Evolutionary conservation across 768 basidiomycete species (phyloP).

Genomic region (Calvatia gigantea): DNA sequence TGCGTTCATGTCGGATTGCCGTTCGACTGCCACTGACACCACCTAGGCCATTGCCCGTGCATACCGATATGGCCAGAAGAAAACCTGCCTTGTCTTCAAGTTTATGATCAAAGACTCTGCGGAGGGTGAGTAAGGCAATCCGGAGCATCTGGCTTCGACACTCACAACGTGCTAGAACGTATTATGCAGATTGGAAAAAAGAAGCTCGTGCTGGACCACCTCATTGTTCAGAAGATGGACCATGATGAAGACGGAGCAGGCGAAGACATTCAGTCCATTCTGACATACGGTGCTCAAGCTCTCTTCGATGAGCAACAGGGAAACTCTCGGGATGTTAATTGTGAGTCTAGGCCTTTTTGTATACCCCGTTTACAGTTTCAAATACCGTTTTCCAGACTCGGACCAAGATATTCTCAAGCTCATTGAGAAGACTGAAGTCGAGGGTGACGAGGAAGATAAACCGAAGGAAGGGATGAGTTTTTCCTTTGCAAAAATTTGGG

Average conservation of each 20-base stretch:
- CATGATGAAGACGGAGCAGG: constrained; percentile 69
- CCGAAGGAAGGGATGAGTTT: constrained; percentile 61
- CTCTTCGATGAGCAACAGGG: constrained; percentile 64
- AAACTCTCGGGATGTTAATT: constrained; percentile 62
- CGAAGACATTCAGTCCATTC: constrained; percentile 84
- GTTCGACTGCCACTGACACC: constrained; percentile 2
- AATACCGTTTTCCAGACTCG: constrained; percentile 45
- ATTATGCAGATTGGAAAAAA: constrained; percentile 94
- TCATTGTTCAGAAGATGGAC: constrained; percentile 96
- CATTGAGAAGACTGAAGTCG: constrained; percentile 80
- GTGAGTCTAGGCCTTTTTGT: constrained; percentile 33
- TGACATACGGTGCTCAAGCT: constrained; percentile 84
- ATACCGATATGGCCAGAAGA: constrained; percentile 93
- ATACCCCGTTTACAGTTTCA: not conserved
- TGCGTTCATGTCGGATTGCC: constrained; percentile 30
- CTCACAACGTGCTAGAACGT: constrained; percentile 50
- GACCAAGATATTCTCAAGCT: constrained; percentile 83
- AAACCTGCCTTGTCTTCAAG: constrained; percentile 93
- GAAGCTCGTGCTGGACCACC: constrained; percentile 90
- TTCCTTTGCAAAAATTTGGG: constrained; percentile 91
- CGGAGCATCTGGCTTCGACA: not conserved
- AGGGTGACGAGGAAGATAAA: constrained; percentile 52
- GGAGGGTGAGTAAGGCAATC: constrained; percentile 51
- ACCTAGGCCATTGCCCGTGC: constrained; percentile 87
- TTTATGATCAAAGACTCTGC: constrained; percentile 94